Evolutionary conservation across 1,284 basidiomycete species (phyloP), one percentile per base, ranked within the genome.

Genomic region (Cystobasidium pallidum): DNA sequence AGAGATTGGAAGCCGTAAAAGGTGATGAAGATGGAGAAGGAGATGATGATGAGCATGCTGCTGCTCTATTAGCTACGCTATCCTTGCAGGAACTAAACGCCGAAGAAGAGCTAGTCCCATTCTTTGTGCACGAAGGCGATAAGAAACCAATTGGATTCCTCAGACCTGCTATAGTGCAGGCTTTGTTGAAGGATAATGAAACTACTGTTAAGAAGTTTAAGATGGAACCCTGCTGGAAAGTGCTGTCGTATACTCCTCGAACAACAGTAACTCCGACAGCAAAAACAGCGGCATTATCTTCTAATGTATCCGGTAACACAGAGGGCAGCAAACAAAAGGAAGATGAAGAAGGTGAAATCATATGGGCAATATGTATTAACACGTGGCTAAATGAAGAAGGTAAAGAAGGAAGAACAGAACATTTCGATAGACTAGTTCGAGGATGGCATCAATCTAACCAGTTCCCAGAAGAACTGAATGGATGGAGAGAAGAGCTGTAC

Each of bases 401-500:
- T 62, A 51, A 64, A 71, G 70, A 77, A 3, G 73, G 75, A 15
- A 80, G 80, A 0, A 72, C 75, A 11, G 75, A 76, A 70, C 80
- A 81, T 34, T 77, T 83, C 32, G 80, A 81, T 19, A 73, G 77
- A 1, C 65, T 81, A 3, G 79, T 79, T 2, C 74, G 76, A 58
- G 75, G 74, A 10, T 83, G 83, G 83, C 81, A 78, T 61, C 74
- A 77, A 24, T 72, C 75, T 17, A 81, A 81, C 1, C 74, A 76
- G 55, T 84, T 83, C 68, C 55, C 66, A 15, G 79, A 79, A 11
- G 78, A 78, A n/a, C 75, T 84, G 17, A 81, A 77, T 32, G 83
- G 92, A 72, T 96, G 94, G 93, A 84, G 93, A 62, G 83, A 86
- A 67, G 93, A 97, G 83, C 81, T 87, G 78, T 96, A 94, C 80